Base-by-base conservation (phyloP, 163 green algal species). In the Chlorella variabilis region DNA sequence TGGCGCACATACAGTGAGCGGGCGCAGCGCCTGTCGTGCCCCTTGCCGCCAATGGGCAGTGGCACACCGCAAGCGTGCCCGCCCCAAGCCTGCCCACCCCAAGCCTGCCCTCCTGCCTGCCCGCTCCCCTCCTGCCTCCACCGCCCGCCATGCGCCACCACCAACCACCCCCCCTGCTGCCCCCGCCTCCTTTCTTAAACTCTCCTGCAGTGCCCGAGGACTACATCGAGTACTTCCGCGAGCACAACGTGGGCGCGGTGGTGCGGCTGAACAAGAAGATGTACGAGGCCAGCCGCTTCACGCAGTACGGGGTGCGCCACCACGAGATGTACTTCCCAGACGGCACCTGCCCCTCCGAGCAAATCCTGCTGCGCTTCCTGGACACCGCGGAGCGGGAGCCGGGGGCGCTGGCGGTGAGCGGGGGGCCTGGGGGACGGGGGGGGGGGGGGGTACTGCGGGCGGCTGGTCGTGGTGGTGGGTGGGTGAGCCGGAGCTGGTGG, bases 301-400 rank as follows among this genome's bases (percentile, higher is more conserved):
- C 91, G 23, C 75, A 91, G 71, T 85, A 86, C 29, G 95, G 95
- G 33, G 91, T 98, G 74, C 77, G 83, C 42, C 93, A 97, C 86
- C 87, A 98, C 81, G 95, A 98, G 69, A 88, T 98, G 62, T 98
- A 98, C 91, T 98, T 98, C 75, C 94, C 96, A 31, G 96, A 98
- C 83, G 96, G 96, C 65, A 95, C 90, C 36, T 97, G 92, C 88
- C 96, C 96, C 36, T 85, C 86, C 13, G 90, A 96, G n/a, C 78
- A 84, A 48, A 94, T 98, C 77, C 82, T 98, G 61, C 66, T 87
- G 31, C 84, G 78, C 33, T 98, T 98, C 81, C 86, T 98, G 71
- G 85, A 92, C 25, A 85, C 95, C 4, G 92, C 89, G 9, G 95
- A 98, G 81, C 74, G 71, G 0, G 90, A 95, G 77, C 82, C 83